Percentiles rank a stretch among this genome's conserved stretches.
Evolutionary conservation across 2,329 filamentous ascomycete species (phyloP).

Genomic region (Pseudocercospora fuligena): DNA sequence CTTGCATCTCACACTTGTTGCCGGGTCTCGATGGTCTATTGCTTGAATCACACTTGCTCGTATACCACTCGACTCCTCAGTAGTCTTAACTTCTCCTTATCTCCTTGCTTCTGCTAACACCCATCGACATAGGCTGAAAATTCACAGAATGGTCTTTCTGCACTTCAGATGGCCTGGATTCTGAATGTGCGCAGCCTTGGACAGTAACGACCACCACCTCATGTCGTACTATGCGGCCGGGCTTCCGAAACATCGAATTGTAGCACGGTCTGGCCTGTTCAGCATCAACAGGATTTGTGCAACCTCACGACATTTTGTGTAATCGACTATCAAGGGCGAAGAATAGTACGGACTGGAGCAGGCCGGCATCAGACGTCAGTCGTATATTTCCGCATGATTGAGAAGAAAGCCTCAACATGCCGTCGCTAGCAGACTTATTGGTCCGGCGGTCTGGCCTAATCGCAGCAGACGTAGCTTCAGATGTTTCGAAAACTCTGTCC

Average conservation of each 20-base stretch:
- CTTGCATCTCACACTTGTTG: constrained; percentile 14
- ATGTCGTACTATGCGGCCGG: not conserved
- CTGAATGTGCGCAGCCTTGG: not conserved
- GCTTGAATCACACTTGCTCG: constrained; percentile 7
- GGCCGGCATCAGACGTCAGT: not conserved
- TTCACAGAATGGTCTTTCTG: not conserved
- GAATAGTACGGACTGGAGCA: not conserved
- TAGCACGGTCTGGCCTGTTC: not conserved
- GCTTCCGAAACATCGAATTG: constrained; percentile 8
- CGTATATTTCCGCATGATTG: not conserved
- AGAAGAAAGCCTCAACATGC: constrained; percentile 29
- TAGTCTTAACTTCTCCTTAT: not conserved
- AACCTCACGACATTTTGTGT: not conserved
- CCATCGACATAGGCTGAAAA: not conserved
- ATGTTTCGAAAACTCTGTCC: constrained; percentile 15
- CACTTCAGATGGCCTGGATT: no score
- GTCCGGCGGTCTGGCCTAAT: constrained; percentile 35
- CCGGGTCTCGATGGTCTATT: constrained; percentile 5
- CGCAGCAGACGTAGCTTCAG: not conserved
- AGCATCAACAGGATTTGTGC: constrained; percentile 5
- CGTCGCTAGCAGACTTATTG: constrained; percentile 36
- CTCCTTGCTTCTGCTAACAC: not conserved
- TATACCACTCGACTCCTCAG: not conserved
- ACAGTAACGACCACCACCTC: not conserved
- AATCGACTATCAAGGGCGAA: not conserved